Base-by-base conservation (phyloP, 371 early-diverging fungal species). In the Circinella minor region DNA sequence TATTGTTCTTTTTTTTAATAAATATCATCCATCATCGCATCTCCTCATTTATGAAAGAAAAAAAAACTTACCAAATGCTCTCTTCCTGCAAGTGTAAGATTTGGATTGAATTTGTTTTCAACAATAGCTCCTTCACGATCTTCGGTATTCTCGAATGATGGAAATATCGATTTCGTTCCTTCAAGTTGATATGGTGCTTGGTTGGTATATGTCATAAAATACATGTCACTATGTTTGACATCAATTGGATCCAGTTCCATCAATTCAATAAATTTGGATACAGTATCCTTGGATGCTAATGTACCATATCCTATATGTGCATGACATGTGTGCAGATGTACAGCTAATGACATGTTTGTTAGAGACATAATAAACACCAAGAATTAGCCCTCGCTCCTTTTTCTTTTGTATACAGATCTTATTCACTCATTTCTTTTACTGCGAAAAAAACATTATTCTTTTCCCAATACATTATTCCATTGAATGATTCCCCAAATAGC, bases 121-220 rank as follows among this genome's bases (percentile, higher is more conserved):
- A 49, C 75, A 65, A 66, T 76, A 76, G 65, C 59, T 20, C 48
- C 46, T 36, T 57, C 74, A 68, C 77, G 70, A 20, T 69, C 64
- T 69, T 67, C 39, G 70, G 69, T 14, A 70, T 69, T 67, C 36
- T 66, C 55, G 67, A 64, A 18, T 46, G 36, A 60, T 36, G 27
- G 39, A 51, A 66, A 4, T 60, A 48, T 20, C 46, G 51, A 55
- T 63, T 64, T 0, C 5, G 66, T 49, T 13, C 79, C 77, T 67
- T 89, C 87, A 13, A 88, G 70, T 36, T 83, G 84, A 65, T 88
- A 87, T 0, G 88, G 89, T 1, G 82, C 81, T 61, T 89, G 88
- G 61, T 90, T 90, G 78, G 84, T 78, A 63, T 75, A 88, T 15
- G 81, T 77, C 3, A 77, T 79, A 71, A 87, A 90, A 69, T 90